phyloP scores from a whole-genome alignment of 371 early-diverging fungal genomes.

The Saksenaea vasiformis region DNA sequence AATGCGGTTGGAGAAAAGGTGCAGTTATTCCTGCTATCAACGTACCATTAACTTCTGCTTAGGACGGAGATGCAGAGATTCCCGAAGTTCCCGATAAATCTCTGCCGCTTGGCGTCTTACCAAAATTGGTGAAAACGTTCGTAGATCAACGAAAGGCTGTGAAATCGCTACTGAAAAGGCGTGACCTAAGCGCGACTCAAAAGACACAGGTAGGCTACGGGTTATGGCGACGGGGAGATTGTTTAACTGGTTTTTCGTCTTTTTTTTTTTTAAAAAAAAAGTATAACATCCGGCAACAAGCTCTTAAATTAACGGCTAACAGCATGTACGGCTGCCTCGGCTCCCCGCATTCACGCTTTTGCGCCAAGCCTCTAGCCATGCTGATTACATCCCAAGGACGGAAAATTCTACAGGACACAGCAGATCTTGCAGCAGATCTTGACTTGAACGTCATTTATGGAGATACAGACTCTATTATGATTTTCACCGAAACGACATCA shows the following conservation, averaged over 20 bases:
- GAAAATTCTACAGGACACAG: slow-evolving; percentile 91
- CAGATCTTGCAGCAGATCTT: slow-evolving; percentile 76
- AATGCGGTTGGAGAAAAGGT: background rate
- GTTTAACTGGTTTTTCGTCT: slow-evolving; percentile 42
- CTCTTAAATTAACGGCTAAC: slow-evolving; percentile 98
- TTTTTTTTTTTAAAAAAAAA: slow-evolving; percentile 27
- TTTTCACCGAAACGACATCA: slow-evolving; percentile 30
- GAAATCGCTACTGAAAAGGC: slow-evolving; percentile 5
- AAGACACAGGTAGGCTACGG: background rate
- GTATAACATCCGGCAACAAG: slow-evolving; percentile 92
- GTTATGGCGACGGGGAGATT: slow-evolving; percentile 50
- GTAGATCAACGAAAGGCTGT: slow-evolving; percentile 87
- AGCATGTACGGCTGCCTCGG: slow-evolving; percentile 99
- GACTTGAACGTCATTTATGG: slow-evolving; percentile 96
- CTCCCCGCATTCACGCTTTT: slow-evolving; percentile 89
- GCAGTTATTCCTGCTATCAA: background rate
- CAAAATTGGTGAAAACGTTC: slow-evolving; percentile 81
- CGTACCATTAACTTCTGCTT: background rate
- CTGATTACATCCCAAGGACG: slow-evolving; percentile 97
- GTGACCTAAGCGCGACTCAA: background rate
- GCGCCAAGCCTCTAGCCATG: slow-evolving; percentile 94
- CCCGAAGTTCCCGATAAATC: slow-evolving; percentile 73
- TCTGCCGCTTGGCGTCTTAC: slow-evolving; percentile 76
- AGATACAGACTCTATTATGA: slow-evolving; percentile 99
- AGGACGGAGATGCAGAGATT: slow-evolving; percentile 12